These are phyloP conservation scores for Syncephalastrum racemosum DNA, from an alignment of 371 early-diverging fungal species.

Conservation along the genomic window DNA sequence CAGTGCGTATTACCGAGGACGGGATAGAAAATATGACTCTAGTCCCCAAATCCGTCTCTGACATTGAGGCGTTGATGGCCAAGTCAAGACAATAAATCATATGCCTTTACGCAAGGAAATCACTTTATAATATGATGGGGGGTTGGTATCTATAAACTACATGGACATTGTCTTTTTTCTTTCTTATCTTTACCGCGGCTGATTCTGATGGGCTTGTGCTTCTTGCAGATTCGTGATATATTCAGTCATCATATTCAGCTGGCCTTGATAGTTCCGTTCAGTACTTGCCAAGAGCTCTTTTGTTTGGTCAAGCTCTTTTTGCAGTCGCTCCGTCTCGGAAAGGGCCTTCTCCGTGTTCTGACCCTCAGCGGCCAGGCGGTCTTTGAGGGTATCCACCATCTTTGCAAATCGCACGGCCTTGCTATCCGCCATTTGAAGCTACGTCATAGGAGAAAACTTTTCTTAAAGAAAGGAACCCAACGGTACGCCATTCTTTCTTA, in stretches of 20 bases:
- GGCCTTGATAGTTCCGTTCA: constrained; percentile 39
- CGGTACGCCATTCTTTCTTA: constrained; percentile 1
- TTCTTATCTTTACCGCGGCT: too few species aligned
- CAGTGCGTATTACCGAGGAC: constrained; percentile 69
- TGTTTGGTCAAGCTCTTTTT: constrained; percentile 27
- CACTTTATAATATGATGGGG: too few species aligned
- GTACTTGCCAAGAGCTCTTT: constrained; percentile 36
- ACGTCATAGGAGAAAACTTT: background rate
- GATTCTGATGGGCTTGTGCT: too few species aligned
- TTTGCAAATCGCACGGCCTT: constrained; percentile 36
- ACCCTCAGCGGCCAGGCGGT: constrained; percentile 22
- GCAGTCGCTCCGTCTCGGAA: constrained; percentile 28
- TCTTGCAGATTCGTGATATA: constrained; percentile 25
- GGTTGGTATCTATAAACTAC: too few species aligned
- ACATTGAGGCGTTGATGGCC: constrained; percentile 62
- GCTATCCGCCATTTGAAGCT: constrained; percentile 43
- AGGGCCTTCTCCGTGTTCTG: constrained; percentile 18
- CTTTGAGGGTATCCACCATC: constrained; percentile 32
- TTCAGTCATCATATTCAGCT: constrained; percentile 42
- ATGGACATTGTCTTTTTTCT: too few species aligned
- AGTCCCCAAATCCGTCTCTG: constrained; percentile 68
- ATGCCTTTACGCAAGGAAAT: background rate
- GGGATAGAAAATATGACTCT: constrained; percentile 75
- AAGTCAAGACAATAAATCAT: background rate
- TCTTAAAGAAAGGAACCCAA: background rate